phyloP scores from a whole-genome alignment of 2,329 filamentous ascomycete genomes.

The Magnaporthiopsis poae region DNA sequence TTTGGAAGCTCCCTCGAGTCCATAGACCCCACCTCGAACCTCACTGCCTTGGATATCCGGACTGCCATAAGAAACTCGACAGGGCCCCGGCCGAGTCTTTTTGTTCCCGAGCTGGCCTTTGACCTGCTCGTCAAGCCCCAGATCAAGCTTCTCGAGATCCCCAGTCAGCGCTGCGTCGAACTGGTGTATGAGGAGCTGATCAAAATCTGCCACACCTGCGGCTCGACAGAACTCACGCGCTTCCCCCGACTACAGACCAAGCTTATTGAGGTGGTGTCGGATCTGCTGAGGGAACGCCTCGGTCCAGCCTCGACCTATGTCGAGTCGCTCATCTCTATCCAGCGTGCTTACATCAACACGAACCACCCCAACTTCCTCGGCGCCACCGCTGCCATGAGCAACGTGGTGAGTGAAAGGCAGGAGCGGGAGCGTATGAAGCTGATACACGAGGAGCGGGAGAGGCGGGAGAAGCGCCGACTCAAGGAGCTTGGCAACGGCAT shows the following conservation, averaged over 20 bases:
- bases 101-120: conserved; percentile 95
- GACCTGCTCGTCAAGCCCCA: conserved; percentile 96
- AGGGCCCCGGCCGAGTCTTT: conserved; percentile 85
- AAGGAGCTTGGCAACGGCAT: conserved; percentile 81
- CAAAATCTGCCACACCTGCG: conserved; percentile 98
- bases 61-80: conserved; percentile 98
- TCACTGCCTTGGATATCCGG: conserved; percentile 87
- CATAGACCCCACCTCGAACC: conserved; percentile 90
- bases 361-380: conserved; percentile 98
- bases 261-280: conserved; percentile 94
- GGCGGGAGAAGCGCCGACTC: conserved; percentile 69
- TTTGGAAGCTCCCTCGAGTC: conserved; percentile 94
- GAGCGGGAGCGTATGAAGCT: conserved; percentile 79
- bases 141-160: conserved; percentile 90
- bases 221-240: conserved; percentile 81
- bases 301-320: conserved; percentile 86
- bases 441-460: conserved; percentile 74
- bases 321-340: conserved; percentile 92
- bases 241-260: conserved; percentile 92
- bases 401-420: conserved; percentile 88
- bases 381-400: conserved; percentile 92
- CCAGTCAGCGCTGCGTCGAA: conserved; percentile 92
- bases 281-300: conserved; percentile 81
- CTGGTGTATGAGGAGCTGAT: conserved; percentile 97
- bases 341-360: conserved; percentile 97